A percentile compares a stretch with the other conserved stretches of the same genome.
phyloP scores from a whole-genome alignment of 306 rosid genomes.

The Luffa acutangula region DNA sequence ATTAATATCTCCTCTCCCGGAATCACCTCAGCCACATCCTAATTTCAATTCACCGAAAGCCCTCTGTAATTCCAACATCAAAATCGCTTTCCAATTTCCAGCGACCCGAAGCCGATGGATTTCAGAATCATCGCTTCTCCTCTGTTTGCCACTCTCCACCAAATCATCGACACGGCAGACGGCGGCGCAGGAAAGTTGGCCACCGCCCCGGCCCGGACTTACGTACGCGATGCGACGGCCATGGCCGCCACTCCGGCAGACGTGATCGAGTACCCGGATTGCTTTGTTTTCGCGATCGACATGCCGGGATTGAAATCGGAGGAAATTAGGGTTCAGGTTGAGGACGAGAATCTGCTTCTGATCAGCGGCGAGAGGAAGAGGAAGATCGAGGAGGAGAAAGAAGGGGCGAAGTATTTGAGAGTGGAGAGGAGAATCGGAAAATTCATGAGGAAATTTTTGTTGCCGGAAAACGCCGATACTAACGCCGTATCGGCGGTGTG shows the following conservation, averaged over 20 bases:
- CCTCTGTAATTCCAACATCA: neutral
- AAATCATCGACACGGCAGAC: conserved; percentile 29
- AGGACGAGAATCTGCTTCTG: too few species aligned
- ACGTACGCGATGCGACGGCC: conserved; percentile 53
- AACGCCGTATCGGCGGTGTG: too few species aligned
- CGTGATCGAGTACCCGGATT: conserved; percentile 38
- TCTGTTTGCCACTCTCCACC: conserved; percentile 28
- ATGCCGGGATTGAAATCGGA: too few species aligned
- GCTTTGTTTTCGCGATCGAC: conserved; percentile 30
- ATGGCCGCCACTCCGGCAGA: conserved; percentile 75
- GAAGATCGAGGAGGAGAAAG: too few species aligned
- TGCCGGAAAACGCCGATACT: too few species aligned
- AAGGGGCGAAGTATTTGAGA: too few species aligned
- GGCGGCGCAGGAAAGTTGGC: conserved; percentile 25
- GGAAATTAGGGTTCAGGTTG: too few species aligned
- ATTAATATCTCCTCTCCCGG: neutral
- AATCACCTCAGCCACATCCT: neutral
- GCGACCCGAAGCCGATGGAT: conserved; percentile 29
- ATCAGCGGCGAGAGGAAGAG: too few species aligned
- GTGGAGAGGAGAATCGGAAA: too few species aligned
- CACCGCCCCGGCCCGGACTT: conserved; percentile 27
- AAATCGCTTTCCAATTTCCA: neutral
- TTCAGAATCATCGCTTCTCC: conserved; percentile 32
- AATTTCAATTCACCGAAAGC: neutral
- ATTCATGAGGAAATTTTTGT: too few species aligned